These are phyloP conservation scores for Neurospora terricola DNA, from an alignment of 495 filamentous ascomycete species.

Conservation along the genomic window DNA sequence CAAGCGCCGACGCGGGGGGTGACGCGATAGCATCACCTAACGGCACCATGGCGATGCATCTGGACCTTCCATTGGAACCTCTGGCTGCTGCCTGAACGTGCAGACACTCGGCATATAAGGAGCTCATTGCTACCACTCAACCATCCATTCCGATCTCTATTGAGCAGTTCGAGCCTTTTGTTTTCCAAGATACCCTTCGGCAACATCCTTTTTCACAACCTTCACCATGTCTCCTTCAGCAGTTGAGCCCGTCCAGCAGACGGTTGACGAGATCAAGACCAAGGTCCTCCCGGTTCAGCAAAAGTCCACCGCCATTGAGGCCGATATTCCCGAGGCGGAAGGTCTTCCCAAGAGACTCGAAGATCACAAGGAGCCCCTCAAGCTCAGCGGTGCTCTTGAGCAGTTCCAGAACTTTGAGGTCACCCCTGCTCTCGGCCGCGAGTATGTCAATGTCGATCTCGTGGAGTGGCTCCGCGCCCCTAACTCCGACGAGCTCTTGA, in stretches of 20 bases:
- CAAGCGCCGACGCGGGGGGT: not conserved
- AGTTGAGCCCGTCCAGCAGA: conserved; percentile 15
- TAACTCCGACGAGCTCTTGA: conserved; percentile 56
- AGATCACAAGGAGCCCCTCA: conserved; percentile 32
- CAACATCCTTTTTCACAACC: not conserved
- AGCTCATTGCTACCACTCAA: not conserved
- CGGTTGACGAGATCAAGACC: conserved; percentile 15
- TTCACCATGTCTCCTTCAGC: conserved; percentile 23
- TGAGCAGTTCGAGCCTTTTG: not conserved
- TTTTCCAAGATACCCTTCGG: not conserved
- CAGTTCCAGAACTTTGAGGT: conserved; percentile 51
- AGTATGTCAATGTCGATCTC: conserved; percentile 51
- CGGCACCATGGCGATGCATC: not conserved
- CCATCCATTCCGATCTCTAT: not conserved
- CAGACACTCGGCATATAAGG: not conserved
- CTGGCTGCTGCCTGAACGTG: not conserved
- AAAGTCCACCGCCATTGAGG: not conserved
- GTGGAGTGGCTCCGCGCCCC: conserved; percentile 51
- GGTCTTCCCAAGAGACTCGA: conserved; percentile 8
- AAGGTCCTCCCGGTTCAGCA: conserved; percentile 17
- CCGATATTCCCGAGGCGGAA: not conserved
- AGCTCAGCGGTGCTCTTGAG: conserved; percentile 44
- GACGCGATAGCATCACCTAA: not conserved
- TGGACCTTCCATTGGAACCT: not conserved
- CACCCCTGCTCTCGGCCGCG: conserved; percentile 58